These are phyloP conservation scores for Kwoniella shandongensis DNA, from an alignment of 768 basidiomycete genomes.

Conservation along the genomic window DNA sequence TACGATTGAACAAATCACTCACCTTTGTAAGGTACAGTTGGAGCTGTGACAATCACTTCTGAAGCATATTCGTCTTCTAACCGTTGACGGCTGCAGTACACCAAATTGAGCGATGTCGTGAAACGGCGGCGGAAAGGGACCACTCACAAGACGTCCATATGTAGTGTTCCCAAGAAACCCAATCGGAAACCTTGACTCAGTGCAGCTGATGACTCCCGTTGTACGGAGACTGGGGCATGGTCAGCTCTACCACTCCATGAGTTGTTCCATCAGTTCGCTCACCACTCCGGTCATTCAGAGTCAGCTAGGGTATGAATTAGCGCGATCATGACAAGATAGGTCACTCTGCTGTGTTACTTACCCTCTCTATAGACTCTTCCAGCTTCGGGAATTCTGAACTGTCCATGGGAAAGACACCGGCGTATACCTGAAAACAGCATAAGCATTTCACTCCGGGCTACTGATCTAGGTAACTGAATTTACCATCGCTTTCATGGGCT, in stretches of 20 bases:
- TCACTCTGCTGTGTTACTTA: no score
- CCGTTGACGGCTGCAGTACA: constrained; percentile 65
- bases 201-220: constrained; percentile 88
- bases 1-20: constrained; percentile 13
- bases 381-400: constrained; percentile 87
- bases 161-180: constrained; percentile 91
- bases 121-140: background rate
- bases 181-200: constrained; percentile 92
- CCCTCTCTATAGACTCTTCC: constrained; percentile 91
- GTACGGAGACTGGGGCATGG: constrained; percentile 84
- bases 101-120: constrained; percentile 64
- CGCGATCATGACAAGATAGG: background rate
- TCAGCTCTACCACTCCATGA: constrained; percentile 59
- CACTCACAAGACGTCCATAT: constrained; percentile 64
- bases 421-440: constrained; percentile 67
- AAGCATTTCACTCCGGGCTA: background rate
- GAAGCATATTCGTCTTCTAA: constrained; percentile 96
- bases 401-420: constrained; percentile 91
- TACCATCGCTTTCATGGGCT: constrained; percentile 92
- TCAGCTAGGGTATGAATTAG: constrained; percentile 38
- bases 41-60: constrained; percentile 90
- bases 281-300: constrained; percentile 52
- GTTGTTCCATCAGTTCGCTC: constrained; percentile 5
- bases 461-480: constrained; percentile 4
- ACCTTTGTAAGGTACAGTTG: constrained; percentile 93